A percentile compares a stretch with the other conserved stretches of the same genome.
Conservation (phyloP, 1,284 basidiomycete species). For the Termitomyces sp. region DNA sequence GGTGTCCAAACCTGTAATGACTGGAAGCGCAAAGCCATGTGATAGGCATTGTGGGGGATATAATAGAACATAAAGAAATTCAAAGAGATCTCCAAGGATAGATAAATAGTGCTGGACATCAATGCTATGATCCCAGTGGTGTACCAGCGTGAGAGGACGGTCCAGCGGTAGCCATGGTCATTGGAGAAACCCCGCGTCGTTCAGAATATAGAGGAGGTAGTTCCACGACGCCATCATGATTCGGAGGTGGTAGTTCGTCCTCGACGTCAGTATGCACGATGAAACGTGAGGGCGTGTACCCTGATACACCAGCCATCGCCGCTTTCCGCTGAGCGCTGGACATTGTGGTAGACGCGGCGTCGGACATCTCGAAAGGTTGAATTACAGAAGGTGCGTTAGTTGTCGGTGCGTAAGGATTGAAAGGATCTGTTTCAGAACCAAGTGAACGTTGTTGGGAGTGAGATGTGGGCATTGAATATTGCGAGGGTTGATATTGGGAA, state of each 20-base stretch:
- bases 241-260: slow-evolving; percentile 40
- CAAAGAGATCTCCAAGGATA: slow-evolving; percentile 6
- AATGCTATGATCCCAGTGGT: slow-evolving; percentile 5
- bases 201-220: slow-evolving; percentile 72
- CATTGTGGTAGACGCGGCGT: slow-evolving; percentile 20
- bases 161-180: slow-evolving; percentile 2
- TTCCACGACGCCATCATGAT: slow-evolving; percentile 58
- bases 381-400: slow-evolving; percentile 13
- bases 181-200: slow-evolving; percentile 30
- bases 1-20: slow-evolving; percentile 5
- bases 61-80: slow-evolving; percentile 11
- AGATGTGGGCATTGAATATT: slow-evolving; percentile 18
- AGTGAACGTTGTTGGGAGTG: slow-evolving; percentile 19
- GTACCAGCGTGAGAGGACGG: slow-evolving; percentile 5
- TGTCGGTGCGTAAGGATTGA: slow-evolving; percentile 19
- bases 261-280: slow-evolving; percentile 71
- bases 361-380: slow-evolving; percentile 17
- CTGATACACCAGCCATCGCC: slow-evolving; percentile 39
- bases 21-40: slow-evolving; percentile 1
- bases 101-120: neutral
- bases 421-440: slow-evolving; percentile 23
- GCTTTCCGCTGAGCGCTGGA: slow-evolving; percentile 48
- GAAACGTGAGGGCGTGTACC: slow-evolving; percentile 48
- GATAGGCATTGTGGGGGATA: slow-evolving; percentile 8
- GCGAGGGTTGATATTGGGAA: slow-evolving; percentile 14